Base-by-base conservation (phyloP, 2,329 filamentous ascomycete genomes). In the Aspergillus sojae region DNA sequence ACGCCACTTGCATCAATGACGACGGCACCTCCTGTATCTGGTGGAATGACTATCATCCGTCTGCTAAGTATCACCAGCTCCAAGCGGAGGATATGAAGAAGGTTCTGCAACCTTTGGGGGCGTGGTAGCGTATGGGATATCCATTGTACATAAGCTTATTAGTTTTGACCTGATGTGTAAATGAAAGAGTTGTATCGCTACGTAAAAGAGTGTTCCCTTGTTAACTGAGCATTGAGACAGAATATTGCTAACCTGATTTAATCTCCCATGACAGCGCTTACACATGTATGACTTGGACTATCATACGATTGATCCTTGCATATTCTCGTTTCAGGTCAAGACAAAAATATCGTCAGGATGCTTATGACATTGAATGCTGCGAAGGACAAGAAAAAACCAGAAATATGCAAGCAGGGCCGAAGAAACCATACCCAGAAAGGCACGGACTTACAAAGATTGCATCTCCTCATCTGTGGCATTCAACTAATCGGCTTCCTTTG, bases 1-100 rank as follows among this genome's bases (percentile, higher is more conserved):
- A 75, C 64, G 67, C 67, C 7, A 73, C 68, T 10, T 77, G 75
- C 52, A 69, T 75, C 36, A 66, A 74, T 58, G 61, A 65, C 23
- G 69, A 75, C 60, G 74, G 74, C 4, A 57, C 52, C 2, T 67
- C 63, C 10, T 76, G 74, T 65, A 34, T 77, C 3, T 76, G 75
- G 74, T 75, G 74, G 71, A 74, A 77, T 62, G 54, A 67, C 56
- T 76, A 75, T 52, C 74, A 77, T 52, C 74, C 75, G 4, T 69
- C 70, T 1, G 50, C 66, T 4, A 74, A 72, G 59, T 76, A 74
- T 62, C 74, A 75, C 46, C 21, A 64, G 50, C 54, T 71, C 14
- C 73, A 74, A 59, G 72, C 73, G 26, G 67, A 65, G n/a, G 71
- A 75, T 70, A 75, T 75, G 73, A 73, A 72, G 63, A 3, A 55